phyloP scores from a whole-genome alignment of 768 basidiomycete species.

The Suillus fuscotomentosus region DNA sequence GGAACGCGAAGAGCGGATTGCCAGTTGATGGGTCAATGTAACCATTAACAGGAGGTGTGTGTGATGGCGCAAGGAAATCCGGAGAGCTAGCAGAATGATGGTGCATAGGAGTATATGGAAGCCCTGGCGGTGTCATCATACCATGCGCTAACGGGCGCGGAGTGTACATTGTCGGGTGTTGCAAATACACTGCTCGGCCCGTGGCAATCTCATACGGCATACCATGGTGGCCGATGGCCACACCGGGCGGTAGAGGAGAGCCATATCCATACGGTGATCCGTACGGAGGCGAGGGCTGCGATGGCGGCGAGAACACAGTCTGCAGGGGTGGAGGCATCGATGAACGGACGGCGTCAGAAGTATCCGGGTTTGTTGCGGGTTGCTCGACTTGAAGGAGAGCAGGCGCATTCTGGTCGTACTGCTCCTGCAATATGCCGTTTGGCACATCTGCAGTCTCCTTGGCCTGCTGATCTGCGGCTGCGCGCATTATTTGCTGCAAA shows the following conservation, averaged over 20 bases:
- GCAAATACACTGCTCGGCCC: constrained; percentile 75
- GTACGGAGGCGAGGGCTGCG: constrained; percentile 54
- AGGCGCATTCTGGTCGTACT: constrained; percentile 25
- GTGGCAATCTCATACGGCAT: constrained; percentile 82
- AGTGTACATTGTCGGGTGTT: constrained; percentile 61
- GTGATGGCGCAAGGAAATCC: constrained; percentile 58
- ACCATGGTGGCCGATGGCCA: constrained; percentile 72
- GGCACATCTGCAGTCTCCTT: constrained; percentile 9
- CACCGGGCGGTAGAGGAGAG: constrained; percentile 60
- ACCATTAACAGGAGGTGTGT: constrained; percentile 59
- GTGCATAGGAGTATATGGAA: constrained; percentile 59
- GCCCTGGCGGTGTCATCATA: constrained; percentile 46
- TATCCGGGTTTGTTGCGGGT: constrained; percentile 19
- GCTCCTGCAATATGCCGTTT: constrained; percentile 24
- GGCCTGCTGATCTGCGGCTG: constrained; percentile 11
- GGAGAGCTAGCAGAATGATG: constrained; percentile 60
- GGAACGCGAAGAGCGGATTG: constrained; percentile 70
- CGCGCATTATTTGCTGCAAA: constrained; percentile 8
- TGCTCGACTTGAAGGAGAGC: constrained; percentile 29
- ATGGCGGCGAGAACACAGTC: constrained; percentile 39
- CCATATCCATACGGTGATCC: constrained; percentile 67
- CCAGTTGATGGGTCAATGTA: constrained; percentile 68
- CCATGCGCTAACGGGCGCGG: constrained; percentile 64
- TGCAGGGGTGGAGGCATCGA: constrained; percentile 43
- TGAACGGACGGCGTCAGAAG: constrained; percentile 30